Evolutionary conservation across 768 basidiomycete species (phyloP).

Genomic region (Auriscalpium vulgare): DNA sequence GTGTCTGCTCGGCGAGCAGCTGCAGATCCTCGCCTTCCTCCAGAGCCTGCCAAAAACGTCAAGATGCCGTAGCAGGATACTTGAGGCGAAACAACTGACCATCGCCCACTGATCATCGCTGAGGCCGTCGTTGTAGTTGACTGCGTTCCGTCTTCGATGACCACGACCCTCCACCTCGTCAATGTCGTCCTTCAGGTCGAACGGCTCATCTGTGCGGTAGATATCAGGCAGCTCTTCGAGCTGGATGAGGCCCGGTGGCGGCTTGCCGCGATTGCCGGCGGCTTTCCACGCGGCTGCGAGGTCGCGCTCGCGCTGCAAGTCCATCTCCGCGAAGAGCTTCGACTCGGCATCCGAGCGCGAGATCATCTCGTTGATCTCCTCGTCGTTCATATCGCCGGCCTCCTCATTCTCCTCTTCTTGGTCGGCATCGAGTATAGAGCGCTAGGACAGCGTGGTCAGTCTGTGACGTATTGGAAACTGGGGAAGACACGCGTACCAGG

Average conservation of each 20-base stretch:
- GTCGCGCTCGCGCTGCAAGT: conserved; percentile 69
- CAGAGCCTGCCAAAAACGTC: conserved; percentile 40
- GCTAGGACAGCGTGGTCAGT: conserved; percentile 35
- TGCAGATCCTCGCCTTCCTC: conserved; percentile 79
- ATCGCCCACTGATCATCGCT: conserved; percentile 91
- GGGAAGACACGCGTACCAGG: conserved; percentile 45
- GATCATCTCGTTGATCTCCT: conserved; percentile 90
- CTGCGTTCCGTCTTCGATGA: conserved; percentile 71
- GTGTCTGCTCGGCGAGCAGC: conserved; percentile 57
- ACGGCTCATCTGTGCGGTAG: conserved; percentile 80
- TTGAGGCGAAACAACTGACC: conserved; percentile 32
- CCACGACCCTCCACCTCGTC: conserved; percentile 72
- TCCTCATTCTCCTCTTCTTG: conserved; percentile 88
- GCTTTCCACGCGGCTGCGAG: conserved; percentile 59
- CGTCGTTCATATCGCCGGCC: conserved; percentile 87
- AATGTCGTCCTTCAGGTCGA: conserved; percentile 57
- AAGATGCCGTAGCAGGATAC: background rate
- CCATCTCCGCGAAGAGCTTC: conserved; percentile 73
- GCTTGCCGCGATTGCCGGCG: conserved; percentile 68
- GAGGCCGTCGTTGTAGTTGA: conserved; percentile 90
- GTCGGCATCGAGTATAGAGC: conserved; percentile 83
- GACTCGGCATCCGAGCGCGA: conserved; percentile 78
- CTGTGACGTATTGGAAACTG: conserved; percentile 2
- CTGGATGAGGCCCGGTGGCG: conserved; percentile 69
- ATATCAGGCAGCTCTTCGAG: conserved; percentile 89